Evolutionary conservation across 2,329 filamentous ascomycete genomes (phyloP).

Genomic region (Zymoseptoria brevis): DNA sequence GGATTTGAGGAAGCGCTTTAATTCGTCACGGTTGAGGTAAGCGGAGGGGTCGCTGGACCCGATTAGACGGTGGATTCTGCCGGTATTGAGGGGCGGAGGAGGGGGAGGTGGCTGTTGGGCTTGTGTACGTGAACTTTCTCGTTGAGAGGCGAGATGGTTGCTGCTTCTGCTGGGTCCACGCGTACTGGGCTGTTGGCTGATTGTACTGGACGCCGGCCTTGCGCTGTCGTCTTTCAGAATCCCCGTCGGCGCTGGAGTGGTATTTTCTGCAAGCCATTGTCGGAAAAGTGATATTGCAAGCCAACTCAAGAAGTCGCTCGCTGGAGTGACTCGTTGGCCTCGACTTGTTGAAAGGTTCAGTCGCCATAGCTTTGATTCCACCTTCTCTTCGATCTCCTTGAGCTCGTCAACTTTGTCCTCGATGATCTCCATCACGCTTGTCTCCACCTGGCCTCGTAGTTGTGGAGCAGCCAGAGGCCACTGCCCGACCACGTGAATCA

Average conservation of each 20-base stretch:
- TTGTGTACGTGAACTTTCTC: conserved; percentile 3
- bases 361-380: conserved; percentile 76
- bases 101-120: conserved; percentile 19
- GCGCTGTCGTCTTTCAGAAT: conserved; percentile 35
- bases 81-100: conserved; percentile 41
- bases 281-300: conserved; percentile 78
- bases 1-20: conserved; percentile 76
- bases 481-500: conserved; percentile 89
- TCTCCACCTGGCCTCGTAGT: conserved; percentile 64
- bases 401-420: conserved; percentile 93
- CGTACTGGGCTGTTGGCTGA: conserved; percentile 2
- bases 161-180: conserved; percentile 17
- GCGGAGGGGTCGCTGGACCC: conserved; percentile 52
- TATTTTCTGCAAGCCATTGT: conserved; percentile 89
- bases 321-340: conserved; percentile 74
- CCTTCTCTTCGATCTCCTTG: conserved; percentile 68
- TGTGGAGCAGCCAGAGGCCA: conserved; percentile 78
- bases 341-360: conserved; percentile 68
- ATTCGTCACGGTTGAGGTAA: conserved; percentile 77
- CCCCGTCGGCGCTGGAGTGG: conserved; percentile 58
- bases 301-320: conserved; percentile 81
- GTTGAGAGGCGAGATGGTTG: conserved; percentile 25
- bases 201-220: background rate
- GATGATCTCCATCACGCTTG: conserved; percentile 75
- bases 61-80: conserved; percentile 69